phyloP scores from a whole-genome alignment of 140 eudicot species.

The Flaveria floridana region DNA sequence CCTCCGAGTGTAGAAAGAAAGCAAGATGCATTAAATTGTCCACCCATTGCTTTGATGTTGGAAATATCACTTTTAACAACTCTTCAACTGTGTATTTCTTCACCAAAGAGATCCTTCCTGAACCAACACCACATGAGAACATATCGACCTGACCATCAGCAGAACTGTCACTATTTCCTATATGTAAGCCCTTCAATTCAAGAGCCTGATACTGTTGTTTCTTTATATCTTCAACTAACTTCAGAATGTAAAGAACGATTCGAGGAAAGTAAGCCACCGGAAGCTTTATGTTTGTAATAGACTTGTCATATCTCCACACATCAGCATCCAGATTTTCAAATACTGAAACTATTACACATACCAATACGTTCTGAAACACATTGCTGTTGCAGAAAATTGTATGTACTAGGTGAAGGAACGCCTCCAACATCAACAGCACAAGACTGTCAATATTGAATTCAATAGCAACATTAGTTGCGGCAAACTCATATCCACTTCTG shows the following conservation, averaged over 20 bases:
- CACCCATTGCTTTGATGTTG: slow-evolving; percentile 70
- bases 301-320: slow-evolving; percentile 63
- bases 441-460: slow-evolving; percentile 65
- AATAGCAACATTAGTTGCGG: slow-evolving; percentile 45
- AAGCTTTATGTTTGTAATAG: slow-evolving; percentile 50
- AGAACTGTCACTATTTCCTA: slow-evolving; percentile 27
- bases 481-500: slow-evolving; percentile 55
- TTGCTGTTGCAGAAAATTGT: slow-evolving; percentile 55
- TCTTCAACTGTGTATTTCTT: slow-evolving; percentile 63
- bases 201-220: slow-evolving; percentile 48
- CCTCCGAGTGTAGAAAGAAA: slow-evolving; percentile 75
- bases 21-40: slow-evolving; percentile 79
- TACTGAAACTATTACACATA: slow-evolving; percentile 58
- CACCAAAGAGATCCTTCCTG: slow-evolving; percentile 45
- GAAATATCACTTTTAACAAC: slow-evolving; percentile 57
- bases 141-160: slow-evolving; percentile 32
- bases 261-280: slow-evolving; percentile 80
- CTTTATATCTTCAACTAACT: slow-evolving; percentile 65
- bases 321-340: slow-evolving; percentile 59
- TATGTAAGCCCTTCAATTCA: slow-evolving; percentile 48
- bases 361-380: slow-evolving; percentile 64
- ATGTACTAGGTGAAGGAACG: slow-evolving; percentile 68
- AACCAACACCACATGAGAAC: slow-evolving; percentile 41
- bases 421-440: slow-evolving; percentile 59
- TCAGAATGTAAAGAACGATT: slow-evolving; percentile 57